Percentiles rank a stretch among this genome's conserved stretches.
These are phyloP conservation scores for Musa acuminata DNA, from an alignment of 176 grass and related monocot species.

Conservation along the genomic window DNA sequence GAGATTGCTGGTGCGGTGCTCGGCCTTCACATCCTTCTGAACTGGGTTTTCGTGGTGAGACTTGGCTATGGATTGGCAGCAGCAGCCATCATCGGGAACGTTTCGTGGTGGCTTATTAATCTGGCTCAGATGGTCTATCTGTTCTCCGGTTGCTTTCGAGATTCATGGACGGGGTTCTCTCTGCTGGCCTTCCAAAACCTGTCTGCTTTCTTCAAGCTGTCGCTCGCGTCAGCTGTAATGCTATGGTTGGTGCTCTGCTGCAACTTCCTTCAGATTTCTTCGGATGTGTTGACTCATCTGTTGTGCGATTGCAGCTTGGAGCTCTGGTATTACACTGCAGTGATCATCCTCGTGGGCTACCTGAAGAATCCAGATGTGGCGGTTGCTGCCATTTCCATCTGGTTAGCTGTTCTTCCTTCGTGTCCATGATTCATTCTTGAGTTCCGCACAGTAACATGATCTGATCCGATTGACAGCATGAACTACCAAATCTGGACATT, in stretches of 20 bases:
- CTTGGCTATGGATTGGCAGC: conserved; percentile 4
- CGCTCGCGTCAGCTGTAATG: conserved; percentile 15
- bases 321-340: conserved; percentile 21
- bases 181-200: conserved; percentile 11
- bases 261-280: no score
- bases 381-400: conserved; percentile 13
- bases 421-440: neutral
- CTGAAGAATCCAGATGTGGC: conserved; percentile 14
- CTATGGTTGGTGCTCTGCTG: conserved; percentile 1
- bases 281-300: neutral
- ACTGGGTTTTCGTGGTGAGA: conserved; percentile 8
- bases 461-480: conserved; percentile 39
- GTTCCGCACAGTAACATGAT: neutral
- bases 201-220: conserved; percentile 8
- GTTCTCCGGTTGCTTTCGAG: conserved; percentile 7
- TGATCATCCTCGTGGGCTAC: conserved; percentile 14
- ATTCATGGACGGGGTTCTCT: conserved; percentile 18
- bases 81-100: conserved; percentile 6
- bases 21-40: conserved; percentile 4
- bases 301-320: conserved; percentile 11
- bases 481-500: conserved; percentile 86
- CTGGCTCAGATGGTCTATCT: conserved; percentile 7
- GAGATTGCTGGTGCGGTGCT: neutral
- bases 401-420: neutral
- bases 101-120: conserved; percentile 18